Evolutionary conservation across 768 basidiomycete species (phyloP), one percentile per base, ranked within the genome.

Genomic region (Phanerodontia chrysosporium): DNA sequence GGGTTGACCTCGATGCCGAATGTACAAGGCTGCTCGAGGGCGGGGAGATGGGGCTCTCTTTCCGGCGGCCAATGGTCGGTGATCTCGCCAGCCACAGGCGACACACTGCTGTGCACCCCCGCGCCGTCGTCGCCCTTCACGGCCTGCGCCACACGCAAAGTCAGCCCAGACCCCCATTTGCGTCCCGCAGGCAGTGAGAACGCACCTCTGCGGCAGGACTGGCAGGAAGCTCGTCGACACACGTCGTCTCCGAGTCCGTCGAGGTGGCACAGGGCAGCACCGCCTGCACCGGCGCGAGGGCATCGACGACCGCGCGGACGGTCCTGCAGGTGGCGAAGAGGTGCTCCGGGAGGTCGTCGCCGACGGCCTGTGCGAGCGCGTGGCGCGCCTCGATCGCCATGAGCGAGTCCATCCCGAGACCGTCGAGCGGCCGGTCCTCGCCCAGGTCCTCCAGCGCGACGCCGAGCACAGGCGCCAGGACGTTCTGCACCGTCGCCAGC

Each of bases 381-480:
- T 83, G 78, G 6, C 80, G 74, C 30, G 78, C 79, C 64, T 90
- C 88, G 59, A 89, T 85, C 0, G 83, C 81, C 28, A 81, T 78
- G 54, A 90, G 68, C 1, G 86, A 89, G 63, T 89, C 86, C 29
- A 89, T 70, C 4, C 87, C 86, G 14, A 87, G 72, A 0, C 72
- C 66, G 18, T 74, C 75, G 9, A 89, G 71, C 22, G 82, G 76
- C 0, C 69, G 66, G 16, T 80, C 77, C 28, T 80, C 80, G 1
- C 65, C 58, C 16, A 88, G 73, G 16, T 74, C 73, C 2, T 69
- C 64, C n/a, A 65, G 57, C 7, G 71, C 64, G 0, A 70, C 55
- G 25, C 73, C 72, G 1, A 87, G 74, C n/a, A 82, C 76, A 1
- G 70, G 66, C 0, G 82, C 76, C 10, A 86, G 76, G 9, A 83